Percentiles rank a stretch among this genome's conserved stretches.
These are phyloP conservation scores for Talaromyces sp. DNA, from an alignment of 2,329 filamentous ascomycete species.

Conservation along the genomic window DNA sequence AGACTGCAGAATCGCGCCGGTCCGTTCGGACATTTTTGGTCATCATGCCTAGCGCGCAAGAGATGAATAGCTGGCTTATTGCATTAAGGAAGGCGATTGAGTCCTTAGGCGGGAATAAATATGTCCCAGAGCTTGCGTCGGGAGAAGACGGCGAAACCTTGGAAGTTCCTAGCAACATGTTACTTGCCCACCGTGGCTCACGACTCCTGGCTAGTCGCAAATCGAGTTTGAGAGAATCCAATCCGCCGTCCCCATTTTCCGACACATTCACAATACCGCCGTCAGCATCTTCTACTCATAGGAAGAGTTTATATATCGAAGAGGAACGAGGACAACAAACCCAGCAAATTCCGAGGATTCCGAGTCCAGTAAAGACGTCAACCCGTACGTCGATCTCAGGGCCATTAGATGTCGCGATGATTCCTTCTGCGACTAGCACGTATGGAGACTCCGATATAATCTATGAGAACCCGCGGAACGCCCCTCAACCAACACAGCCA, in stretches of 20 bases:
- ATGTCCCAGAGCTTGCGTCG: slow-evolving; percentile 32
- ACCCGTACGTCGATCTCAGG: slow-evolving; percentile 23
- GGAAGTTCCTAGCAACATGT: not conserved
- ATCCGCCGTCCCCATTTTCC: slow-evolving; percentile 21
- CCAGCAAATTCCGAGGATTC: not conserved
- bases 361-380: slow-evolving; percentile 17
- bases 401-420: slow-evolving; percentile 23
- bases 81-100: slow-evolving; percentile 46
- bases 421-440: slow-evolving; percentile 21
- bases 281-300: slow-evolving; percentile 10
- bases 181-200: slow-evolving; percentile 1
- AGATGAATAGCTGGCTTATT: slow-evolving; percentile 46
- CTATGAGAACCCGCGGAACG: slow-evolving; percentile 23
- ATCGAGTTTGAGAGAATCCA: slow-evolving; percentile 29
- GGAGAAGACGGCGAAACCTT: slow-evolving; percentile 23
- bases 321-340: not conserved
- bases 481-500: slow-evolving; percentile 22
- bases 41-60: slow-evolving; percentile 42
- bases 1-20: slow-evolving; percentile 32
- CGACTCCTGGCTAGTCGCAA: slow-evolving; percentile 9
- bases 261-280: not conserved
- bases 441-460: slow-evolving; percentile 23
- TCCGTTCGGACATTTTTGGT: slow-evolving; percentile 42
- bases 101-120: slow-evolving; percentile 43
- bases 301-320: slow-evolving; percentile 17